phyloP scores from a whole-genome alignment of 1,284 basidiomycete genomes.

The Puccinia novopanici region DNA sequence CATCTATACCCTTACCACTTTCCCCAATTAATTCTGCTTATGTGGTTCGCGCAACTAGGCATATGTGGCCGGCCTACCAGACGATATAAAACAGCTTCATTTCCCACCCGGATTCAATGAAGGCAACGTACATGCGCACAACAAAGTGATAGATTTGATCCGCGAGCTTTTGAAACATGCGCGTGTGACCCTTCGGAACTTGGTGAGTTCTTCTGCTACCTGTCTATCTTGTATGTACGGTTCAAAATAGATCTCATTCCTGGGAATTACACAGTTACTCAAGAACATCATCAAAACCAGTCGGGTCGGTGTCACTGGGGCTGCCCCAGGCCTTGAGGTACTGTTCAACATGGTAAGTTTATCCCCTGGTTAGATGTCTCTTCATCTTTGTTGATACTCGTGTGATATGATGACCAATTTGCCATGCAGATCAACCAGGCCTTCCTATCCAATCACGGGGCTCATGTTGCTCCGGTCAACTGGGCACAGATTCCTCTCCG shows the following conservation, averaged over 20 bases:
- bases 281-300: neutral
- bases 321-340: neutral
- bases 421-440: neutral
- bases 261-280: neutral
- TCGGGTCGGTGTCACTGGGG: neutral
- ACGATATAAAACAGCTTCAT: neutral
- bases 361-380: too few species aligned
- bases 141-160: neutral
- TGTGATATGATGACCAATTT: neutral
- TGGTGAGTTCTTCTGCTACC: neutral
- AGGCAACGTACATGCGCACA: neutral
- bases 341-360: neutral
- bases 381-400: neutral
- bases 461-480: neutral
- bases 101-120: neutral
- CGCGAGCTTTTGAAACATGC: constrained; percentile 6
- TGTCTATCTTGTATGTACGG: neutral
- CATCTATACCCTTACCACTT: too few species aligned
- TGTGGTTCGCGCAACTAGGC: constrained; percentile 20
- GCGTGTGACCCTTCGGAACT: neutral
- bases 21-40: too few species aligned
- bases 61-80: neutral
- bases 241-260: too few species aligned
- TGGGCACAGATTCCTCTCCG: neutral
- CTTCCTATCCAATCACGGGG: neutral